phyloP scores from a whole-genome alignment of 2,329 filamentous ascomycete genomes.

The Epichloe brachyelytri region DNA sequence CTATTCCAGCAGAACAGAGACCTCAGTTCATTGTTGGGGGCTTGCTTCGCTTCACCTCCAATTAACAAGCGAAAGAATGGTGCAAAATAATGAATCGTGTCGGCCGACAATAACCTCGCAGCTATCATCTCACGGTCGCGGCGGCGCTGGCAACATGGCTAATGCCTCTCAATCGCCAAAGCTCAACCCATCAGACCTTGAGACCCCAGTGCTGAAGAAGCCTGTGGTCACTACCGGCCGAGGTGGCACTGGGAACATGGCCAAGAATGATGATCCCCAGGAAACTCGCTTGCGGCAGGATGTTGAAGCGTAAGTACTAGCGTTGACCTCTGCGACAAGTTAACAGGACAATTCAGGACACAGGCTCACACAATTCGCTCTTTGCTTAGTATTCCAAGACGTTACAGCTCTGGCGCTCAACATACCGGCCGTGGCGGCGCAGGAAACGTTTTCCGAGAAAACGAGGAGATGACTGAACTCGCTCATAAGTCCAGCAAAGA shows the following conservation, averaged over 20 bases:
- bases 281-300: conserved; percentile 75
- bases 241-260: conserved; percentile 82
- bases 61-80: neutral
- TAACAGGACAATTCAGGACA: too few relatives aligned
- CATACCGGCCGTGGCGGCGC: conserved; percentile 65
- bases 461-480: conserved; percentile 25
- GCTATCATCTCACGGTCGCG: conserved; percentile 57
- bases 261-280: conserved; percentile 53
- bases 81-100: neutral
- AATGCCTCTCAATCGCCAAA: conserved; percentile 38
- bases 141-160: conserved; percentile 66
- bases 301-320: conserved; percentile 50
- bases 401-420: conserved; percentile 42
- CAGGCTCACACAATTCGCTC: neutral
- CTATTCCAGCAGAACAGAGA: too few relatives aligned
- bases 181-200: conserved; percentile 49
- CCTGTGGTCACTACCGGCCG: conserved; percentile 81
- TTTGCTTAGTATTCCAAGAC: conserved; percentile 35
- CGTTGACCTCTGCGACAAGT: too few relatives aligned
- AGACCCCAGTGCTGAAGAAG: conserved; percentile 73
- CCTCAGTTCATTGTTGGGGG: neutral
- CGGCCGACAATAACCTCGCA: conserved; percentile 15
- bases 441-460: conserved; percentile 51
- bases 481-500: conserved; percentile 18
- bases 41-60: neutral